Percentiles rank a stretch among this genome's conserved stretches.
Conservation (phyloP, 1,284 basidiomycete species). For the Rhodotorula sp. region DNA sequence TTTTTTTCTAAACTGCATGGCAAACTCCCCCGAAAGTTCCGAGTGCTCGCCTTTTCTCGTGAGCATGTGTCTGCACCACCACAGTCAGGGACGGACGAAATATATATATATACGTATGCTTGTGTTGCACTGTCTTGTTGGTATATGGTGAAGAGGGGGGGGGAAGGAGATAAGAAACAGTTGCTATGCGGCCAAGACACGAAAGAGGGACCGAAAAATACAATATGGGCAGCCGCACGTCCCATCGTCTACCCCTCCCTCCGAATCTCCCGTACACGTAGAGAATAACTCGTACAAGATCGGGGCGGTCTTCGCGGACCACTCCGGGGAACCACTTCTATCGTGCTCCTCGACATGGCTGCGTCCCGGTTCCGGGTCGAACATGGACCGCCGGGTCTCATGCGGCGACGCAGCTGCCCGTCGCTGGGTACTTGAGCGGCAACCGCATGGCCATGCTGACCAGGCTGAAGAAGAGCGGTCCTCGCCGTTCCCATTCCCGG, state of each 20-base stretch:
- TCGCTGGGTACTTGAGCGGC: constrained; percentile 48
- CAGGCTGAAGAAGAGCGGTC: constrained; percentile 50
- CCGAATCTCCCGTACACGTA: not conserved
- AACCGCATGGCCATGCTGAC: constrained; percentile 51
- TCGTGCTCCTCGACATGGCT: no score
- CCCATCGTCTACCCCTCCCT: no score
- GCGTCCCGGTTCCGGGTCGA: no score
- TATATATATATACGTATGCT: not conserved
- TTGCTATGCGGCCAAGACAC: not conserved
- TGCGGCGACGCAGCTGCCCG: constrained; percentile 10
- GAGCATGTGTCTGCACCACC: not conserved
- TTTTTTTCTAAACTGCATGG: not conserved
- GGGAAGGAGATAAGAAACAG: not conserved
- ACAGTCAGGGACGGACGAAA: not conserved
- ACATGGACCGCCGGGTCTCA: not conserved
- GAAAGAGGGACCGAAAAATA: no score
- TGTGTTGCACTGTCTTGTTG: not conserved
- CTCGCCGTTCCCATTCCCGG: constrained; percentile 36
- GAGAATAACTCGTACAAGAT: no score
- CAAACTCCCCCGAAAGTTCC: not conserved
- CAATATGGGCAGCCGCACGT: no score
- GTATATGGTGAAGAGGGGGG: not conserved
- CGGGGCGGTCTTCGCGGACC: no score
- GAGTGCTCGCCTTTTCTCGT: not conserved
- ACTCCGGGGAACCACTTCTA: no score